Base-by-base conservation (phyloP, 257 asterid genomes). In the Penstemon newberryi region DNA sequence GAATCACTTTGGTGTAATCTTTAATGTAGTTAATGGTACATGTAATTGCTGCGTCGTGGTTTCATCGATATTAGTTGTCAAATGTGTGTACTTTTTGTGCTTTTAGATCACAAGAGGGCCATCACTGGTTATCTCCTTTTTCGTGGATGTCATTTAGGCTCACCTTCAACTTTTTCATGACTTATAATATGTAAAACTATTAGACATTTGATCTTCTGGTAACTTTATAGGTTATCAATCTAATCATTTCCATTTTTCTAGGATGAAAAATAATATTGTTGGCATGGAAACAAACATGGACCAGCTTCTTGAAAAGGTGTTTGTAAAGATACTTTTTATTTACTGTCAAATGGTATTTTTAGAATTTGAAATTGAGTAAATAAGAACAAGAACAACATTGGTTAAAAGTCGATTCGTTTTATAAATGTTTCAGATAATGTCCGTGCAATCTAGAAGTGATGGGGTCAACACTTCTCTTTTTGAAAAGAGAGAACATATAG, bases 271-370 rank as follows among this genome's bases (percentile, higher is more conserved):
- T 56, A 94, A 94, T 75, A 94, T 94, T 75, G 90, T 85, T 61
- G 99, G 99, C 77, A 94, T 91, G 96, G 99, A 94, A 80, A 75
- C 95, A 66, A 94, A 87, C 81, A 94, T 94, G 99, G 99, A 91
- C 72, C 96, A 89, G 80, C 99, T 94, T 78, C 96, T 94, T 78
- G 88, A 89, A 71, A 94, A 94, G 99, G 99, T 94, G 82, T 75
- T 80, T 78, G 66, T 87, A 60, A 64, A 59, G 56, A 66, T 62
- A 54, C 11, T 55, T 61, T 73, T 70, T 75, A 56, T 56, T 82
- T 75, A 67, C 50, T 69, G 60, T 64, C 62, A 57, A 69, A 54
- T 69, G 57, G 36, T 52, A 58, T 50, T 25, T 25, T 68, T 67
- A 50, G 53, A 55, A 40, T 50, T 66, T 69, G 49, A 15, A 59